Evolutionary conservation across 2,329 filamentous ascomycete genomes (phyloP), one percentile per base, ranked within the genome.

Genomic region (Blastomyces gilchristii): DNA sequence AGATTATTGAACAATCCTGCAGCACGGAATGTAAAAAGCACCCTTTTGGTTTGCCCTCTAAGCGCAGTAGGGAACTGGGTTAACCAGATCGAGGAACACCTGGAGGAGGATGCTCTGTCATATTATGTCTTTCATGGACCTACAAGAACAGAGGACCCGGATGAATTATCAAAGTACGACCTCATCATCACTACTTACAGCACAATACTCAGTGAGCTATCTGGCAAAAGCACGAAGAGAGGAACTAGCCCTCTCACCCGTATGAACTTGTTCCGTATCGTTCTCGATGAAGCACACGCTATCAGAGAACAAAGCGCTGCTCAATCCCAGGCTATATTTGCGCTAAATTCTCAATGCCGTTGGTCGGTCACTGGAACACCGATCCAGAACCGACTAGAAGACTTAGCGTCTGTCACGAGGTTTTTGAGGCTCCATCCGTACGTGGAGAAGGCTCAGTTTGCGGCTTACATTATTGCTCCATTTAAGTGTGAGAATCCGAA

Each of bases 281-380:
- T 97, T 0, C 82, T 97, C 0, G 93, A 97, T 67, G 93, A 99
- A 76, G 94, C 92, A 0, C 94, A 99, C 73, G 89, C 89, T 75
- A 97, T 99, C 67, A 89, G 94, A 34, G 93, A 95, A 69, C 87
- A 90, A 66, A 84, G 81, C 3, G 93, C 91, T 0, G 80, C 89
- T 50, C 88, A 93, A 68, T 95, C 91, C 62, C 91, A 92, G 72
- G 90, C 90, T 2, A 90, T 94, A 25, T 92, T 91, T 67, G 83
- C 85, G 25, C 80, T 97, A 2, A 83, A 89, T 65, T 90, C 91
- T 1, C 84, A 89, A 71, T 85, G 92, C 41, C 87, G 92, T 43
- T 99, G 94, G 94, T 93, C 92, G 2, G 90, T 97, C n/a, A 97
- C 94, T 0, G 94, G 93, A 62, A 97, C 94, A 0, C 94, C 92